Percentiles rank a stretch among this genome's conserved stretches.
These are phyloP conservation scores for Helichrysum umbraculigerum DNA, from an alignment of 129 eudicot species.

Conservation along the genomic window DNA sequence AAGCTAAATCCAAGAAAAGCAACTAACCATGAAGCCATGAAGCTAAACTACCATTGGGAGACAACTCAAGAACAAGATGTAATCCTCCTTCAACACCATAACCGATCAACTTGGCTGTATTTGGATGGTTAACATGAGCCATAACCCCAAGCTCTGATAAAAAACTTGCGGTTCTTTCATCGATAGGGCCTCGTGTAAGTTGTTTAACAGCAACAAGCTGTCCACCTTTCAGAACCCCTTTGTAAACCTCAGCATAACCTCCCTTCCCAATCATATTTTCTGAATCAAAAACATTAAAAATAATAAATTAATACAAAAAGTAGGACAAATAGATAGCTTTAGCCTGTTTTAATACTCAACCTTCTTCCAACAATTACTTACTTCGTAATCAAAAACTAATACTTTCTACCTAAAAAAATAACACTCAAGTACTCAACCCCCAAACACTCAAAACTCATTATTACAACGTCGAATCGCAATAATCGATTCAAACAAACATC, in stretches of 20 bases:
- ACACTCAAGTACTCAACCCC: not conserved
- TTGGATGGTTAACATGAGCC: constrained; percentile 94
- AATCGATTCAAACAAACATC: not conserved
- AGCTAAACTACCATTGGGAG: constrained; percentile 89
- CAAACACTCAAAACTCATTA: not conserved
- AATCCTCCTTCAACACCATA: constrained; percentile 94
- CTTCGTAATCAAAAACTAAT: not conserved
- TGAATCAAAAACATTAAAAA: constrained; percentile 14
- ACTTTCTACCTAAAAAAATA: too few species aligned
- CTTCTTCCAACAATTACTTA: not conserved
- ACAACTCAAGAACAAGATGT: constrained; percentile 83
- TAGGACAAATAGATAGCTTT: not conserved
- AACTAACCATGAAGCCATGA: constrained; percentile 85
- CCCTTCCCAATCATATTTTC: constrained; percentile 92
- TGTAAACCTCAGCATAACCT: constrained; percentile 93
- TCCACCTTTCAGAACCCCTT: constrained; percentile 68
- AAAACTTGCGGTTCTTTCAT: constrained; percentile 70
- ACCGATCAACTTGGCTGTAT: constrained; percentile 81
- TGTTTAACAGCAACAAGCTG: constrained; percentile 81
- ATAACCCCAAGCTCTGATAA: constrained; percentile 85
- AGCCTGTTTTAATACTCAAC: not conserved
- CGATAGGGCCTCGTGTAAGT: constrained; percentile 62
- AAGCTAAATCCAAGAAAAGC: not conserved
- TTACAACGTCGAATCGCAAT: not conserved
- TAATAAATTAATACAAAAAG: not conserved